phyloP scores from a whole-genome alignment of 139 green algal species.

The Chlorella sp. region DNA sequence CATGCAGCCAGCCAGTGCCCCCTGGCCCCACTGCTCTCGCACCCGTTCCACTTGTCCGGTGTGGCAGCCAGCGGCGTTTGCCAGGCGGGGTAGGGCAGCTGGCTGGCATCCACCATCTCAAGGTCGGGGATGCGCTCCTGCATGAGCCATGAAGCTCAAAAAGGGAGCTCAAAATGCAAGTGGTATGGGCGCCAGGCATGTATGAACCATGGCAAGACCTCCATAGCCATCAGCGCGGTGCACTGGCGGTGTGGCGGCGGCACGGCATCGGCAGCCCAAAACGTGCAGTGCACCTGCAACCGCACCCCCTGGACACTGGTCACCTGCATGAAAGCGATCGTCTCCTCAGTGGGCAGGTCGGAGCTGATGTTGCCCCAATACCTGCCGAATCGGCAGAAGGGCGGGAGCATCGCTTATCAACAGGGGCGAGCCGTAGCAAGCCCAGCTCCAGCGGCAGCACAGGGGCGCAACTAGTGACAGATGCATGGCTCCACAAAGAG shows the following conservation, averaged over 20 bases:
- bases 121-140: slow-evolving; percentile 1
- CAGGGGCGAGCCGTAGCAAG: not conserved
- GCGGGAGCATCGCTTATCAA: not conserved
- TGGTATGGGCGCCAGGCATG: not conserved
- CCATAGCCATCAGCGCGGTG: not conserved
- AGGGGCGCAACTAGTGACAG: not conserved
- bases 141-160: too few relatives aligned
- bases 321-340: slow-evolving; percentile 10
- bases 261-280: too few relatives aligned
- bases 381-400: not conserved
- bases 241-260: too few relatives aligned
- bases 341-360: not conserved
- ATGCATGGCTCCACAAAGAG: not conserved
- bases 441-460: not conserved
- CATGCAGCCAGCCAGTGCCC: not conserved
- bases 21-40: not conserved
- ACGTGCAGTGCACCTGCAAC: not conserved
- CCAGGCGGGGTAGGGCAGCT: slow-evolving; percentile 1
- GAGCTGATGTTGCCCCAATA: slow-evolving; percentile 22
- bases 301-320: not conserved
- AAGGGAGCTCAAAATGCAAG: too few relatives aligned
- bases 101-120: not conserved
- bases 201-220: not conserved
- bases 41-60: not conserved
- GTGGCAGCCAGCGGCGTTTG: not conserved